A percentile compares a stretch with the other conserved stretches of the same genome.
These are phyloP conservation scores for Claviceps quebecensis DNA, from an alignment of 2,329 filamentous ascomycete species.

Conservation along the genomic window DNA sequence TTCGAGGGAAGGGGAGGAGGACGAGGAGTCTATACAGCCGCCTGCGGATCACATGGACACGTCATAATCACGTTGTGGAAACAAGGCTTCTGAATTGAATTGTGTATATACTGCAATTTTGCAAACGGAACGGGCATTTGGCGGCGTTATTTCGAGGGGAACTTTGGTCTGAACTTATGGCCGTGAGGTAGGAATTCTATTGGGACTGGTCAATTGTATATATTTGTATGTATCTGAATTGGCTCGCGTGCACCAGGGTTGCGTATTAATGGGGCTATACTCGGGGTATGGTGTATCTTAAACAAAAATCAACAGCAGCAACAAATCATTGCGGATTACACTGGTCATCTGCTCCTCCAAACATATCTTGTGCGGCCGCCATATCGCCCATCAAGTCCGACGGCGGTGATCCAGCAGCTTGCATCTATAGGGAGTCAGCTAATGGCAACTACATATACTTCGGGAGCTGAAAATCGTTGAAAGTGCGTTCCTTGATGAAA, in stretches of 20 bases:
- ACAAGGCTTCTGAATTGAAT: not conserved
- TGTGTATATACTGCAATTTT: not conserved
- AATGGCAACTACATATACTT: not conserved
- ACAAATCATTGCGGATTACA: conserved; percentile 44
- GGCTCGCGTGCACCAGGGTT: not conserved
- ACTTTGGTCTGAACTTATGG: not conserved
- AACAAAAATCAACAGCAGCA: conserved; percentile 1
- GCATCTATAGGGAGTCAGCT: conserved; percentile 56
- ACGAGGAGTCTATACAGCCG: conserved; percentile 6
- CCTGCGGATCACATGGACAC: conserved; percentile 33
- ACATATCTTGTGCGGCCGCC: conserved; percentile 63
- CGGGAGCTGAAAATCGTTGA: not conserved
- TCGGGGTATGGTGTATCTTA: conserved; percentile 12
- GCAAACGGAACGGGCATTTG: not conserved
- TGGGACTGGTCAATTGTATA: conserved; percentile 1
- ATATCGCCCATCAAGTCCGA: conserved; percentile 84
- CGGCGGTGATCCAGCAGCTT: conserved; percentile 83
- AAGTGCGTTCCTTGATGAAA: not conserved
- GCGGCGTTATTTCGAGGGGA: conserved; percentile 6
- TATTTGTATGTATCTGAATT: not conserved
- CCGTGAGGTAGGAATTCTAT: not conserved
- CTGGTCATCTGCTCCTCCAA: conserved; percentile 45
- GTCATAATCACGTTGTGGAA: conserved; percentile 6
- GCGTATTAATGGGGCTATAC: conserved; percentile 14
- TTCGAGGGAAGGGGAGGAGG: conserved; percentile 14